Evolutionary conservation across 2,329 filamentous ascomycete species (phyloP).

Genomic region (Clonostachys rosea): DNA sequence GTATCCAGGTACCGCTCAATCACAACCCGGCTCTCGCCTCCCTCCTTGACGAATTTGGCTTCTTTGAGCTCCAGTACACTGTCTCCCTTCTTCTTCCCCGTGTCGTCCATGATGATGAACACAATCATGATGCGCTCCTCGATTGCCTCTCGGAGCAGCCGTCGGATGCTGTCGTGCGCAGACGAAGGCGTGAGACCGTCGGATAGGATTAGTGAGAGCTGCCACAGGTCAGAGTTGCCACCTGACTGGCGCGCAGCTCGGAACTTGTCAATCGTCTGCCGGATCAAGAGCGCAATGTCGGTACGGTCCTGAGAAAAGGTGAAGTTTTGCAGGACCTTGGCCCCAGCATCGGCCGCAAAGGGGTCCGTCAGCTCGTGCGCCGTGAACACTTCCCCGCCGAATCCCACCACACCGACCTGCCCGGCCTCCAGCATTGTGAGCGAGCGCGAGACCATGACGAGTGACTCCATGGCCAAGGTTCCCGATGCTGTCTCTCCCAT

Average conservation of each 20-base stretch:
- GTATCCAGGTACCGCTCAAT: slow-evolving; percentile 90
- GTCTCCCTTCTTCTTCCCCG: slow-evolving; percentile 36
- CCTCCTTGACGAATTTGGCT: slow-evolving; percentile 73
- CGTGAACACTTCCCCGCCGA: slow-evolving; percentile 77
- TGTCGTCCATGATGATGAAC: slow-evolving; percentile 89
- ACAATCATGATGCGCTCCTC: slow-evolving; percentile 97
- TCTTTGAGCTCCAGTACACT: slow-evolving; percentile 86
- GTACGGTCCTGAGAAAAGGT: slow-evolving; percentile 82
- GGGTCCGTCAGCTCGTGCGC: slow-evolving; percentile 82
- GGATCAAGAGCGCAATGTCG: slow-evolving; percentile 75
- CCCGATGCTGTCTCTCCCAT: slow-evolving; percentile 82
- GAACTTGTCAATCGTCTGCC: slow-evolving; percentile 77
- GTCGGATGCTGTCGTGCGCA: slow-evolving; percentile 76
- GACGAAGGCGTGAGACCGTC: slow-evolving; percentile 84
- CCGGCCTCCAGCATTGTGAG: slow-evolving; percentile 92
- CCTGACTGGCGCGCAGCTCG: slow-evolving; percentile 61
- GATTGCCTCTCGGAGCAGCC: slow-evolving; percentile 79
- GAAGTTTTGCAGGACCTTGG: slow-evolving; percentile 80
- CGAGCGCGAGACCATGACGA: slow-evolving; percentile 84
- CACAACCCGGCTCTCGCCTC: slow-evolving; percentile 61
- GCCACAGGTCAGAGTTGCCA: slow-evolving; percentile 73
- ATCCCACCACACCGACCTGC: slow-evolving; percentile 86
- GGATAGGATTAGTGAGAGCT: slow-evolving; percentile 86
- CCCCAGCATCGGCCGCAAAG: slow-evolving; percentile 72
- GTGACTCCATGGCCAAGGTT: slow-evolving; percentile 83